phyloP scores from a whole-genome alignment of 2,329 filamentous ascomycete species.

The Aureobasidium vineae region DNA sequence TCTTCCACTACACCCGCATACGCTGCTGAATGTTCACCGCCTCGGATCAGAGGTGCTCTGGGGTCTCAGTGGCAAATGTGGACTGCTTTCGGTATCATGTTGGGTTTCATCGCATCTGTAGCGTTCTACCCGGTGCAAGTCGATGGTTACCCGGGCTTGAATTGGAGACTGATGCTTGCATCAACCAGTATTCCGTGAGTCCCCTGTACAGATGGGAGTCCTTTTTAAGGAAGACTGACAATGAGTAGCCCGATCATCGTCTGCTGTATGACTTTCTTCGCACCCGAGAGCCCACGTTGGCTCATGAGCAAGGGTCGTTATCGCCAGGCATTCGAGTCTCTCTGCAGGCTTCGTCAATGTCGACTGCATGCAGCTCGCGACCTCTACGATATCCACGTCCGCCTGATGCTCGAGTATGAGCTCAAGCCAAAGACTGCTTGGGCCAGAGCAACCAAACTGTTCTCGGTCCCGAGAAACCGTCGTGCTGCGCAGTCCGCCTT shows the following conservation, averaged over 20 bases:
- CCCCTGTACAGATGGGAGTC: background rate
- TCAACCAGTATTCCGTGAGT: constrained; percentile 55
- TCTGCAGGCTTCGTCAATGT: constrained; percentile 39
- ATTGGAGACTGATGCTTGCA: constrained; percentile 56
- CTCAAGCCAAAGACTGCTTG: constrained; percentile 26
- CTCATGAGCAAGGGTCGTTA: constrained; percentile 43
- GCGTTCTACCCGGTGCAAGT: constrained; percentile 49
- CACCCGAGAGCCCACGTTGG: constrained; percentile 46
- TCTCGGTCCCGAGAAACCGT: constrained; percentile 36
- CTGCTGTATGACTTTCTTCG: constrained; percentile 41
- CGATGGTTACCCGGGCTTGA: constrained; percentile 42
- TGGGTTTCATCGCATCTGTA: constrained; percentile 45
- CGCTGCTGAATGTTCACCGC: constrained; percentile 42
- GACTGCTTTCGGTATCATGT: constrained; percentile 48
- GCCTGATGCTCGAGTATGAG: constrained; percentile 27
- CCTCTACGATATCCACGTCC: constrained; percentile 39
- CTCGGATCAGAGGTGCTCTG: constrained; percentile 44
- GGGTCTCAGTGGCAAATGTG: constrained; percentile 53
- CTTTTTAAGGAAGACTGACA: background rate
- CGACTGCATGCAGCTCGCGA: constrained; percentile 44
- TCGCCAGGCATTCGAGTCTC: constrained; percentile 40
- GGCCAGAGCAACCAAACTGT: constrained; percentile 36
- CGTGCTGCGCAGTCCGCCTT: constrained; percentile 37
- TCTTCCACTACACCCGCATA: constrained; percentile 48
- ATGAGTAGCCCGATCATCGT: constrained; percentile 33